Base-by-base conservation (phyloP, 306 rosid species). In the Vigna reflexopilosa region DNA sequence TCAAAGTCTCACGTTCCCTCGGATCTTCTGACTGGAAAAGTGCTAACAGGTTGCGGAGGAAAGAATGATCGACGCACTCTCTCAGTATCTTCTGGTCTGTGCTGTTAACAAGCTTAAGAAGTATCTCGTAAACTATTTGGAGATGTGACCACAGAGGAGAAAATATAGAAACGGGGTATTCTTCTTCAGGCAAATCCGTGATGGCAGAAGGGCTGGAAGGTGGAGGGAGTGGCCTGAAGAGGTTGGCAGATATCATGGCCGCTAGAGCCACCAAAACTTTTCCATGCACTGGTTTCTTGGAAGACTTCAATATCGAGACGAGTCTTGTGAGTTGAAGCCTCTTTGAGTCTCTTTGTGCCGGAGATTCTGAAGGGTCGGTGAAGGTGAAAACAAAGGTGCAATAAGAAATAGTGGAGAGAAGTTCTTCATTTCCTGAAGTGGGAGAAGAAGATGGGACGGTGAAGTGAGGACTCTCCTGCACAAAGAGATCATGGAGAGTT, bases 151-250 rank as follows among this genome's bases (percentile, higher is more conserved):
- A 92, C 1, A 49, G 52, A 4, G 87, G 91, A 7, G 90, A 91
- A 52, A 83, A 77, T 14, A 78, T 38, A 1, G 85, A 81, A 19
- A 85, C n/a, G 17, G 81, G 74, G 34, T 89, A 93, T 79, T 94
- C 95, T 36, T 94, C 97, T 6, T 90, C 95, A 1, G 75, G 76
- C 15, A 82, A 81, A 7, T 87, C 89, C 0, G 82, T 64, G 50
- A 74, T 45, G 38, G 63, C n/a, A 14, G 32, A 50, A 42, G 81
- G 54, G 47, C 75, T 84, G 40, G 87, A 70, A 56, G 92, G 91
- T 10, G 93, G 93, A 80, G 97, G 97, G 71, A 94, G 97, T 52
- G 97, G 88, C 68, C 92, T 83, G 17, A 92, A 90, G 45, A 94
- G 86, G 75, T 88, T 87, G 71, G 59, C 66, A 1, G 91, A 80